Evolutionary conservation across 1,284 basidiomycete species (phyloP).

Genomic region (Malassezia equina): DNA sequence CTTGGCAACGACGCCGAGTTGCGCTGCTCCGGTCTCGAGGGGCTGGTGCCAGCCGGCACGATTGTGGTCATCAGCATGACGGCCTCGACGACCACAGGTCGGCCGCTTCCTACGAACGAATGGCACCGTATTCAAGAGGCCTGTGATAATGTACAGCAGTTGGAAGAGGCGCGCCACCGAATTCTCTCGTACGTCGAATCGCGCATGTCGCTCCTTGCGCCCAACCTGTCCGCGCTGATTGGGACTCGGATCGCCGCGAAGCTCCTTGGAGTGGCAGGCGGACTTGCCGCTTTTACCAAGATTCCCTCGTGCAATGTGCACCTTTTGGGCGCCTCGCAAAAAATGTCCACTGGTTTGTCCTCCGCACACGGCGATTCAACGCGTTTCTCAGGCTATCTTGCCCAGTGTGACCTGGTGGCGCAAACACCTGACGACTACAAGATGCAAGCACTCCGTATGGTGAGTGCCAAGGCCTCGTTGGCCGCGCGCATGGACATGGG

Average conservation of each 20-base stretch:
- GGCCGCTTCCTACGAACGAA: constrained; percentile 59
- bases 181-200: constrained; percentile 99
- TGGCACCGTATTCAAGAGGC: constrained; percentile 76
- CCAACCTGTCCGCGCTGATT: constrained; percentile 93
- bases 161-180: constrained; percentile 71
- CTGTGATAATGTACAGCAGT: constrained; percentile 71
- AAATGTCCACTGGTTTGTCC: constrained; percentile 76
- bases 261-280: constrained; percentile 90
- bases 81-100: constrained; percentile 70
- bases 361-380: constrained; percentile 51
- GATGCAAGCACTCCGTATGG: constrained; percentile 79
- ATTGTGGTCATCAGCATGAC: constrained; percentile 94
- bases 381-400: constrained; percentile 92
- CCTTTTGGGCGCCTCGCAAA: constrained; percentile 86
- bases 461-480: constrained; percentile 80
- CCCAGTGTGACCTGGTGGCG: constrained; percentile 77
- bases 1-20: constrained; percentile 69
- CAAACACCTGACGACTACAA: constrained; percentile 82
- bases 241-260: constrained; percentile 97
- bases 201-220: constrained; percentile 92
- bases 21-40: constrained; percentile 68
- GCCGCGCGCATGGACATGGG: constrained; percentile 83
- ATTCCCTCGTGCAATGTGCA: constrained; percentile 91
- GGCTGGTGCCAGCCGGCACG: constrained; percentile 75
- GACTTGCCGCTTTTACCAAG: constrained; percentile 76